Evolutionary conservation across 495 filamentous ascomycete species (phyloP).

Genomic region (Astrothelium macrocarpum): DNA sequence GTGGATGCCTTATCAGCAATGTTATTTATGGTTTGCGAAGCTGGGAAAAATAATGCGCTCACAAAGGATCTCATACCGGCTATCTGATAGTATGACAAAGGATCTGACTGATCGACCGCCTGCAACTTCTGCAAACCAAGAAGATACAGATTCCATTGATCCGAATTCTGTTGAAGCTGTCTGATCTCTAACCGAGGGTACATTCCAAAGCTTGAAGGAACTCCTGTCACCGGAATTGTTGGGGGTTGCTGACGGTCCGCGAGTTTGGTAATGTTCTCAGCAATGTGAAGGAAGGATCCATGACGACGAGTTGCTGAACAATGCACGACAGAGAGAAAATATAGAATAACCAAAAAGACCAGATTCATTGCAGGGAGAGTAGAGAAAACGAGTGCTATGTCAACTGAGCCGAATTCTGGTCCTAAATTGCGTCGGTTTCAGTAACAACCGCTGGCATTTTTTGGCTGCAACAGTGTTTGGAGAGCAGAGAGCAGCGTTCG

Average conservation of each 20-base stretch:
- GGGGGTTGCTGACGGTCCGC: not conserved
- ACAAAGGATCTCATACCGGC: slow-evolving; percentile 34
- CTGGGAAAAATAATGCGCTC: not conserved
- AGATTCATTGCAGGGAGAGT: too few species aligned
- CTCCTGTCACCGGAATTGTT: not conserved
- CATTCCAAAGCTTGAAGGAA: slow-evolving; percentile 5
- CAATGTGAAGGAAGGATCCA: not conserved
- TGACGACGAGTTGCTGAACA: not conserved
- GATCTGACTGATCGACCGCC: slow-evolving; percentile 41
- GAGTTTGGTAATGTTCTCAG: not conserved
- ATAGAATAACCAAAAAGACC: not conserved
- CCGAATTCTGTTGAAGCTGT: slow-evolving; percentile 45
- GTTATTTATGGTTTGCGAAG: too few species aligned
- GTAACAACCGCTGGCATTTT: too few species aligned
- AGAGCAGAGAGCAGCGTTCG: too few species aligned
- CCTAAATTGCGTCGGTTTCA: too few species aligned
- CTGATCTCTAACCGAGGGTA: slow-evolving; percentile 43
- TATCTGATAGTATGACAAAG: slow-evolving; percentile 53
- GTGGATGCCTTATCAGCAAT: slow-evolving; percentile 47
- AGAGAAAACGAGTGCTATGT: too few species aligned
- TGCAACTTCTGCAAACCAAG: slow-evolving; percentile 47
- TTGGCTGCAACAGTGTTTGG: too few species aligned
- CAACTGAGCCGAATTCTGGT: too few species aligned
- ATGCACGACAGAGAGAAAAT: not conserved
- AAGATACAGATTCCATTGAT: slow-evolving; percentile 51